Percentiles rank a stretch among this genome's conserved stretches.
Evolutionary conservation across 1,284 basidiomycete species (phyloP).

Genomic region (Trichosporon inkin): DNA sequence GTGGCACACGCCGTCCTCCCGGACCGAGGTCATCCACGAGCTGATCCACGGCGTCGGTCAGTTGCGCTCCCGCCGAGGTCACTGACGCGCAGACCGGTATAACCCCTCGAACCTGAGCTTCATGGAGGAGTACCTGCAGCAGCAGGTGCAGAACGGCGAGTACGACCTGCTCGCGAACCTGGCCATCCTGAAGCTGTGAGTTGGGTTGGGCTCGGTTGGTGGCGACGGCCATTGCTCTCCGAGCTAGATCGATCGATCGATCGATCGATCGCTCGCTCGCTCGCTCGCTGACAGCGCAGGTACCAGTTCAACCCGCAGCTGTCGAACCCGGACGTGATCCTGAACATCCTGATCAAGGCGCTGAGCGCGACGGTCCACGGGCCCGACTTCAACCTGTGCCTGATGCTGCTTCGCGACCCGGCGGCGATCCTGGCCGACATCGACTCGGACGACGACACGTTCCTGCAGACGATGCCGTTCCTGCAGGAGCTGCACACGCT

Average conservation of each 20-base stretch:
- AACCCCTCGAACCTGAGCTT: slow-evolving; percentile 89
- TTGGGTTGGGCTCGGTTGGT: slow-evolving; percentile 17
- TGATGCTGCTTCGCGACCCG: slow-evolving; percentile 60
- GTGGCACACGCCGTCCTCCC: slow-evolving; percentile 60
- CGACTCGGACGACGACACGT: slow-evolving; percentile 65
- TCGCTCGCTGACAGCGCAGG: slow-evolving; percentile 52
- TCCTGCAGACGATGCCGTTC: slow-evolving; percentile 68
- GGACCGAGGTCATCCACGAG: slow-evolving; percentile 80
- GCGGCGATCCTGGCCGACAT: slow-evolving; percentile 52
- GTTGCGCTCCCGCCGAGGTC: slow-evolving; percentile 40
- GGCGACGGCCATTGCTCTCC: too few relatives aligned
- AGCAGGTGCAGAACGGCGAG: slow-evolving; percentile 81
- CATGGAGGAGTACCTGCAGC: slow-evolving; percentile 89
- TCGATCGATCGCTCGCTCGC: too few relatives aligned
- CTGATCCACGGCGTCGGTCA: slow-evolving; percentile 85
- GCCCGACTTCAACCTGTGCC: slow-evolving; percentile 84
- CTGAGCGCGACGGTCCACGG: slow-evolving; percentile 70
- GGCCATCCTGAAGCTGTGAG: slow-evolving; percentile 68
- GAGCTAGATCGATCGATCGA: too few relatives aligned
- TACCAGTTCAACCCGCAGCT: slow-evolving; percentile 95
- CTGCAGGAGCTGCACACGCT: slow-evolving; percentile 70
- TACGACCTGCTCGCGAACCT: slow-evolving; percentile 93
- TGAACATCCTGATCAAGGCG: slow-evolving; percentile 91
- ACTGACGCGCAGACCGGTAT: slow-evolving; percentile 71
- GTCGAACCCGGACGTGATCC: slow-evolving; percentile 85